Evolutionary conservation across 2,329 filamentous ascomycete genomes (phyloP).

Genomic region (Arthrobotrys megalospora): DNA sequence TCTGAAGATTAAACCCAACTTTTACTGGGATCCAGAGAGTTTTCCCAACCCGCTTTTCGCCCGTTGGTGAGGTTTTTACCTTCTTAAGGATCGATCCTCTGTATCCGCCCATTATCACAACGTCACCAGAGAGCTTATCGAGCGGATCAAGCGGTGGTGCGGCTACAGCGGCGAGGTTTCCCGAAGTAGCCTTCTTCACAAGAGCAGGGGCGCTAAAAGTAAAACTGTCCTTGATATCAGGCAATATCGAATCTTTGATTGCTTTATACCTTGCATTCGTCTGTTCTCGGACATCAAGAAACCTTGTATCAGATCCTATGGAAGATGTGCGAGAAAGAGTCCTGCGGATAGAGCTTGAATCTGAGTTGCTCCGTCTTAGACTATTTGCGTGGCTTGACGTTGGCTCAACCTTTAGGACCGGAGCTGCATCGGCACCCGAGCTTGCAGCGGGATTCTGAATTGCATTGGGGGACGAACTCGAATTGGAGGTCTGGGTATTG

Average conservation of each 20-base stretch:
- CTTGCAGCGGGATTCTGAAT: not conserved
- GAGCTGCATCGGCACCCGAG: not conserved
- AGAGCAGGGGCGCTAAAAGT: conserved; percentile 39
- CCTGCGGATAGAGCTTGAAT: conserved; percentile 48
- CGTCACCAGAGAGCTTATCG: conserved; percentile 81
- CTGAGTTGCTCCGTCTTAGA: conserved; percentile 40
- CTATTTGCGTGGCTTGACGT: not conserved
- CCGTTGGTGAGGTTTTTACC: conserved; percentile 69
- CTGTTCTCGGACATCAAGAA: conserved; percentile 84
- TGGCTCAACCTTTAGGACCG: not conserved
- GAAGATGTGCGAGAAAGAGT: conserved; percentile 83
- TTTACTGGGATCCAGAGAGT: conserved; percentile 87
- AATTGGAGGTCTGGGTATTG: not conserved
- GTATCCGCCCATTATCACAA: conserved; percentile 92
- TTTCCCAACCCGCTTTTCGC: conserved; percentile 79
- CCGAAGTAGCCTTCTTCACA: conserved; percentile 35
- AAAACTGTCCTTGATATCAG: conserved; percentile 53
- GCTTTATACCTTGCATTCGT: conserved; percentile 92
- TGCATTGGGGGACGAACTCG: not conserved
- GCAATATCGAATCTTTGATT: conserved; percentile 76
- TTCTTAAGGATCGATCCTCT: conserved; percentile 90
- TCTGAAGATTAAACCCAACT: conserved; percentile 89
- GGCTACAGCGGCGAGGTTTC: conserved; percentile 62
- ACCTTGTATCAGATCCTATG: conserved; percentile 85
- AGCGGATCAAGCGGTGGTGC: conserved; percentile 70